Evolutionary conservation across 2,329 filamentous ascomycete species (phyloP).

Genomic region (Zymoseptoria crescenta): DNA sequence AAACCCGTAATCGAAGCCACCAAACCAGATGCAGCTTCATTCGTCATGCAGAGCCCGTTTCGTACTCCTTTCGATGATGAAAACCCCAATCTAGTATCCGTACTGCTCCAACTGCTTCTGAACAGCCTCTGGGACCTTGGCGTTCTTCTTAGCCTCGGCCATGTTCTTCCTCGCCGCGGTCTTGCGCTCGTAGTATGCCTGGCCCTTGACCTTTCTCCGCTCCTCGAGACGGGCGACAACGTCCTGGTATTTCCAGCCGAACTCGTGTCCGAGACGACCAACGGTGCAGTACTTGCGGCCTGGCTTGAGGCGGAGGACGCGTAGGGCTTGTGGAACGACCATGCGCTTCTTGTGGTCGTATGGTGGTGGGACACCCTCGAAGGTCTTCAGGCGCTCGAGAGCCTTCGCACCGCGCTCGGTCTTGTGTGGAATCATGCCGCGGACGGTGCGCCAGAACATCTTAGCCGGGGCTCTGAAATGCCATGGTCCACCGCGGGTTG

Average conservation of each 20-base stretch:
- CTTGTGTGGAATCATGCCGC: constrained; percentile 99
- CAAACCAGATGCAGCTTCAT: background rate
- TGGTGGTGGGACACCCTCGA: constrained; percentile 96
- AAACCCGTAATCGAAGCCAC: background rate
- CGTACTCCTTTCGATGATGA: background rate
- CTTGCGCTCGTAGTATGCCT: constrained; percentile 99
- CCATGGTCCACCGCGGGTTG: constrained; percentile 98
- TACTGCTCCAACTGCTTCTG: constrained; percentile 78
- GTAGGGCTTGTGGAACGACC: constrained; percentile 96
- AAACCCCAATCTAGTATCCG: constrained; percentile 66
- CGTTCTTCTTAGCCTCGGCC: constrained; percentile 85
- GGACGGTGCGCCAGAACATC: constrained; percentile 99
- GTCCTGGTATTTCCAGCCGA: constrained; percentile 99
- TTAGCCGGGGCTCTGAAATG: constrained; percentile 98
- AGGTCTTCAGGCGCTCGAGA: constrained; percentile 98
- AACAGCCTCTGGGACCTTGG: constrained; percentile 78
- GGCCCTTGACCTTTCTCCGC: constrained; percentile 98
- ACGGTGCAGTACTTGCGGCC: constrained; percentile 99
- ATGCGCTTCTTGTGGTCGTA: constrained; percentile 99
- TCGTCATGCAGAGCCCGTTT: constrained; percentile 3
- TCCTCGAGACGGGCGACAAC: constrained; percentile 98
- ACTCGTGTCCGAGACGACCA: constrained; percentile 94
- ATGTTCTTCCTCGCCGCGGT: constrained; percentile 89
- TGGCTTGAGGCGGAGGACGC: constrained; percentile 93
- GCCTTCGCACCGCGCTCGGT: constrained; percentile 94